phyloP scores from a whole-genome alignment of 176 grass and related monocot species.

The Cenchrus fungigraminus region DNA sequence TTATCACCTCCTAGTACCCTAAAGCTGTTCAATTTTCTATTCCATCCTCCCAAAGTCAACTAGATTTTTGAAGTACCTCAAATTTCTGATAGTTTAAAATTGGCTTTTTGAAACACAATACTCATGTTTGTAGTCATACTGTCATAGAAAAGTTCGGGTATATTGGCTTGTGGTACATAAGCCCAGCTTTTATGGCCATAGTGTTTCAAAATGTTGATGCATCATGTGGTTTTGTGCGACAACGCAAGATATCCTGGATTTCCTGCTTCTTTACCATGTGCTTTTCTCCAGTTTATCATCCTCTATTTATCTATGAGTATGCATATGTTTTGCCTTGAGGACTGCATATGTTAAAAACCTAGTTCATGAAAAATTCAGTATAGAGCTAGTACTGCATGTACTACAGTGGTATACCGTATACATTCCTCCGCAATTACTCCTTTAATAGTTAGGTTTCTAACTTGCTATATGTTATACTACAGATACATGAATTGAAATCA shows the following conservation, averaged over 20 bases:
- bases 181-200: background rate
- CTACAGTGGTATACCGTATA: background rate
- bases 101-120: background rate
- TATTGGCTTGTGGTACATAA: background rate
- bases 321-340: background rate
- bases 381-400: slow-evolving; percentile 11
- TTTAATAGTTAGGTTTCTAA: slow-evolving; percentile 25
- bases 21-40: background rate
- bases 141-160: background rate
- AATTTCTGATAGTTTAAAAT: background rate
- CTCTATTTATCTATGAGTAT: slow-evolving; percentile 1
- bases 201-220: background rate
- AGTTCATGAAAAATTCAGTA: background rate
- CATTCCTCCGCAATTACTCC: background rate
- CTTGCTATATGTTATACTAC: slow-evolving; percentile 3
- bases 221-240: background rate
- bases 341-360: background rate
- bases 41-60: background rate
- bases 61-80: no score
- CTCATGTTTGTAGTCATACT: background rate
- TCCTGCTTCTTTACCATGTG: background rate
- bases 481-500: background rate
- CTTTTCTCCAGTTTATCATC: background rate
- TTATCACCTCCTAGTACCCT: background rate
- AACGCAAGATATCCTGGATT: background rate